These are phyloP conservation scores for Orbilia quercus DNA, from an alignment of 2,329 filamentous ascomycete genomes.

Conservation along the genomic window DNA sequence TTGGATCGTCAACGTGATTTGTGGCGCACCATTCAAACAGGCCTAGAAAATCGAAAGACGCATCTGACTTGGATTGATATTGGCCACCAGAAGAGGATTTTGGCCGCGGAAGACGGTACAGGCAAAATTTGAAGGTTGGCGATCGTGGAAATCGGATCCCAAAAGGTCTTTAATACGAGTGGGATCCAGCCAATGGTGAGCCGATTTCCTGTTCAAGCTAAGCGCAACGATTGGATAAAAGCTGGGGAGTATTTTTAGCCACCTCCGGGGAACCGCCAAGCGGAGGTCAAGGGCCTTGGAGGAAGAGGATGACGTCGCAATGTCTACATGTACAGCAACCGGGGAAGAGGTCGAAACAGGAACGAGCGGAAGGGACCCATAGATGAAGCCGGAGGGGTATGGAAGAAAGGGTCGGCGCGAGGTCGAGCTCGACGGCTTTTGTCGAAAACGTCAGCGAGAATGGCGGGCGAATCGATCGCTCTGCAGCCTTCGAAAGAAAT, in stretches of 20 bases:
- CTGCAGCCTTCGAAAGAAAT: no score
- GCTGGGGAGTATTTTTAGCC: slow-evolving; percentile 42
- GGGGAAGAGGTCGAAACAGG: slow-evolving; percentile 2
- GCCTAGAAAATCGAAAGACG: no score
- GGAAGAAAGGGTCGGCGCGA: no score
- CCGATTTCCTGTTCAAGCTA: slow-evolving; percentile 8
- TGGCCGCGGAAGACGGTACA: not conserved
- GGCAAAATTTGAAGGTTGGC: not conserved
- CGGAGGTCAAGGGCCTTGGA: slow-evolving; percentile 30
- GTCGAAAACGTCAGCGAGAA: no score
- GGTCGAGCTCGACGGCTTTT: no score
- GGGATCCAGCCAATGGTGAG: slow-evolving; percentile 10
- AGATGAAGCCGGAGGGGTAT: no score
- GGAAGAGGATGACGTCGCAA: slow-evolving; percentile 30
- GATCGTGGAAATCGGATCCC: slow-evolving; percentile 17
- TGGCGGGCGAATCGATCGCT: no score
- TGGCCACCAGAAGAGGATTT: no score
- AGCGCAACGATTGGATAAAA: slow-evolving; percentile 16
- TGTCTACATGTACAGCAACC: not conserved
- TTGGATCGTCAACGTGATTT: no score
- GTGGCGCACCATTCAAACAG: no score
- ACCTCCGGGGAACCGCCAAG: slow-evolving; percentile 35
- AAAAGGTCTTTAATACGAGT: not conserved
- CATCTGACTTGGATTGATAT: no score
- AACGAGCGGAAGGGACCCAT: no score